phyloP scores from a whole-genome alignment of 805 yeast genomes.

The Komagataella mondaviorum region DNA sequence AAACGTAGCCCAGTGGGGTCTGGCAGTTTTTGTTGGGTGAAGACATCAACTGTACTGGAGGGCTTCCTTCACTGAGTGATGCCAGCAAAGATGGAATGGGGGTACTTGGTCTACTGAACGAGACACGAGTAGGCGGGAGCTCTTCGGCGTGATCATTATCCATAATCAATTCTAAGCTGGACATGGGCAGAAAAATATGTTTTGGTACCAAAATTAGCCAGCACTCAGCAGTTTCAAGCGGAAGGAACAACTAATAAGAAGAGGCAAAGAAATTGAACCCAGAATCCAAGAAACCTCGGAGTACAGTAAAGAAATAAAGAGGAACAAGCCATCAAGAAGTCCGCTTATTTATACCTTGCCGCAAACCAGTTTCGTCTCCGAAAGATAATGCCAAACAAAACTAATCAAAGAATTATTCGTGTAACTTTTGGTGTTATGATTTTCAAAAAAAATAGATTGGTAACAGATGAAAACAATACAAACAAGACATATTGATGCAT shows the following conservation, averaged over 20 bases:
- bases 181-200: background rate
- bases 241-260: background rate
- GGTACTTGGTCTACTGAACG: background rate
- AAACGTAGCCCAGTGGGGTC: background rate
- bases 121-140: background rate
- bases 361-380: background rate
- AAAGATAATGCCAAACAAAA: background rate
- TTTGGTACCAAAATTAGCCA: background rate
- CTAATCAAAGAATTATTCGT: background rate
- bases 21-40: background rate
- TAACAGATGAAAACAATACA: background rate
- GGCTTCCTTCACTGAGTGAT: background rate
- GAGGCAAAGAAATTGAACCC: background rate
- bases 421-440: background rate
- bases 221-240: background rate
- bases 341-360: background rate
- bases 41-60: background rate
- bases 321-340: background rate
- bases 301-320: background rate
- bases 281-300: background rate
- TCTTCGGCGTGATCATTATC: background rate
- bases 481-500: background rate
- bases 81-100: background rate
- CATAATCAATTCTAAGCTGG: background rate
- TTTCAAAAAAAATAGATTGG: background rate